Percentiles rank a stretch among this genome's conserved stretches.
phyloP scores from a whole-genome alignment of 768 basidiomycete species.

The Paxillus ammoniavirescens region DNA sequence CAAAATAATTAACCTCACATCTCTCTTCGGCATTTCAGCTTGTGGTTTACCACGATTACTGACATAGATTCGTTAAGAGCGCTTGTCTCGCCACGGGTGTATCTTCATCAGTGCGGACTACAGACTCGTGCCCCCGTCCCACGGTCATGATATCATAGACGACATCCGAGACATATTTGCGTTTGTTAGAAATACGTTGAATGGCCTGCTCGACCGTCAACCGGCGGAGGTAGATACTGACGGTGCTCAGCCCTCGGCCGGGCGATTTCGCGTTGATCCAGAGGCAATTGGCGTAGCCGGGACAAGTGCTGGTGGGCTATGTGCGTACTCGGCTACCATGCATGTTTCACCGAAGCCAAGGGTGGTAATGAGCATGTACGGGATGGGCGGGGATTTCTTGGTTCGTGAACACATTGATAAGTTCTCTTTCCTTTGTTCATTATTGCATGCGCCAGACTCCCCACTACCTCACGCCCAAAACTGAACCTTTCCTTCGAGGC shows the following conservation, averaged over 20 bases:
- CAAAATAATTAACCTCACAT: background rate
- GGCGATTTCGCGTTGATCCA: constrained; percentile 39
- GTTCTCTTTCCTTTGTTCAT: background rate
- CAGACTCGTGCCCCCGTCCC: constrained; percentile 48
- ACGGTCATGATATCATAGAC: constrained; percentile 54
- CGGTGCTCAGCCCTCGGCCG: background rate
- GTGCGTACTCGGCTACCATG: constrained; percentile 58
- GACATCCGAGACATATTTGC: constrained; percentile 58
- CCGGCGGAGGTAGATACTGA: background rate
- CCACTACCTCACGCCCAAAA: constrained; percentile 51
- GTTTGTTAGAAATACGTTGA: constrained; percentile 37
- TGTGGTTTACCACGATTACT: background rate
- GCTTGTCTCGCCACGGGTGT: constrained; percentile 45
- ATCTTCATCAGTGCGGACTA: constrained; percentile 66
- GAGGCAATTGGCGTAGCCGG: constrained; percentile 52
- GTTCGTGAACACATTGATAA: constrained; percentile 19
- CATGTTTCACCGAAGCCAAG: constrained; percentile 53
- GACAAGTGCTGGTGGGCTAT: constrained; percentile 60
- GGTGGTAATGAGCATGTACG: constrained; percentile 58
- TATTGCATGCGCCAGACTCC: constrained; percentile 38
- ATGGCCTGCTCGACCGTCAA: constrained; percentile 8
- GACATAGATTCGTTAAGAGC: constrained; percentile 33
- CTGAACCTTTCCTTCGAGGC: constrained; percentile 50
- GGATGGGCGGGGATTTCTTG: constrained; percentile 60
- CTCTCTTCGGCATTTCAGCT: background rate